Evolutionary conservation across 2,329 filamentous ascomycete genomes (phyloP), one percentile per base, ranked within the genome.

Genomic region (Knufia petricola): DNA sequence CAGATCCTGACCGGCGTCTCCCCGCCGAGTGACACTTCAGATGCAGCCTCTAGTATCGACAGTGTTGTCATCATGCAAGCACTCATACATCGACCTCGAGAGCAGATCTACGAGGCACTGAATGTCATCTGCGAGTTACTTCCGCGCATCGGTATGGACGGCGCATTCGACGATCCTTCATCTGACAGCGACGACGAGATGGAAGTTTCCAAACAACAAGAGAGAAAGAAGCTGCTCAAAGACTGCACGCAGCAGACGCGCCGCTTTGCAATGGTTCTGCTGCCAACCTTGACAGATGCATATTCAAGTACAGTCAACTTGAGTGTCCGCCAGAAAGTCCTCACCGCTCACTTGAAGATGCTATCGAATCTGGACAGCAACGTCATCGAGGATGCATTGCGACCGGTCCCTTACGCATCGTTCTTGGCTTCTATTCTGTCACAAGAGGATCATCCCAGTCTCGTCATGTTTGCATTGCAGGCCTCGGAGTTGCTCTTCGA

Each of bases 21-120:
- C 0, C 89, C 92, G 1, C 92, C 92, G 0, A 78, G 74, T 53
- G 85, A 84, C 28, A 82, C 77, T 1, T 82, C 88, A 30, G 82
- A 90, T 63, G 78, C 87, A 50, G 84, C 82, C 24, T 84, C 79
- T 31, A 95, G 94, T 67, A 84, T 96, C 55, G 90, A 96, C 66
- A 95, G 88, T 61, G 90, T 96, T 48, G 79, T 98, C 39, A 92
- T 98, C 60, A 98, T 98, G 94, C 92, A 98, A 69, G 88, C 94
- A 31, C 75, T 98, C 54, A 95, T 98, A 46, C 92, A 96, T 62
- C 82, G 90, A 34, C 92, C 92, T 4, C 82, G 89, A 49, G 94
- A 98, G 58, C 92, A 98, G 66, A 86, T 98, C 15, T 92, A 90
- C 58, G 92, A 98, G 70, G 95, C 94, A 1, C 76, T 98, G 54